phyloP scores from a whole-genome alignment of 2,329 filamentous ascomycete species.

The Ceratocystis eucalypticola region DNA sequence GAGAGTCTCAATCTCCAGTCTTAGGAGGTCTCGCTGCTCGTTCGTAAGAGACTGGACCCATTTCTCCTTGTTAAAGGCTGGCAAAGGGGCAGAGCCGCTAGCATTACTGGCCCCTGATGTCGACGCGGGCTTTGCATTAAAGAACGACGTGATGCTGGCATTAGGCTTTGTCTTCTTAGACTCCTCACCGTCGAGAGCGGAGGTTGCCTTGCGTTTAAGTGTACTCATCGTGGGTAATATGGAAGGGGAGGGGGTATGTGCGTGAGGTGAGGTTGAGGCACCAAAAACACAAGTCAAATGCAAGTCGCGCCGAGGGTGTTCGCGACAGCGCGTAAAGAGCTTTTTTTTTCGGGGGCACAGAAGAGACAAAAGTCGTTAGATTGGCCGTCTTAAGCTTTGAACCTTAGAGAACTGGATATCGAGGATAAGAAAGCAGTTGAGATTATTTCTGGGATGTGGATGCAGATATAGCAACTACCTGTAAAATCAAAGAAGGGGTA shows the following conservation, averaged over 20 bases:
- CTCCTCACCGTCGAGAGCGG: slow-evolving; percentile 33
- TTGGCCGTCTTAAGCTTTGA: background rate
- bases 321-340: slow-evolving; percentile 8
- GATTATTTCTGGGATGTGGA: background rate
- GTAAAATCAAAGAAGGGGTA: background rate
- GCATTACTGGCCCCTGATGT: slow-evolving; percentile 24
- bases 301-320: slow-evolving; percentile 6
- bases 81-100: slow-evolving; percentile 24
- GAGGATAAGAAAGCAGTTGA: background rate
- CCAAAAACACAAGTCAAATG: background rate
- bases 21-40: slow-evolving; percentile 70
- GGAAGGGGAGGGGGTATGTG: background rate
- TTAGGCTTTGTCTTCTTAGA: slow-evolving; percentile 62
- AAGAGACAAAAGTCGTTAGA: background rate
- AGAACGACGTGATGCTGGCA: slow-evolving; percentile 79
- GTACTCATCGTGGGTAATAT: slow-evolving; percentile 33
- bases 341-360: background rate
- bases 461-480: background rate
- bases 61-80: slow-evolving; percentile 57
- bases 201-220: slow-evolving; percentile 53
- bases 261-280: slow-evolving; percentile 1
- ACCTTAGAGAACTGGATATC: background rate
- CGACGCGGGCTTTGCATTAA: slow-evolving; percentile 51
- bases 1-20: slow-evolving; percentile 83
- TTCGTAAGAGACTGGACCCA: slow-evolving; percentile 69